Base-by-base conservation (phyloP, 2,329 filamentous ascomycete genomes). In the Dactylellina haptotyla region DNA sequence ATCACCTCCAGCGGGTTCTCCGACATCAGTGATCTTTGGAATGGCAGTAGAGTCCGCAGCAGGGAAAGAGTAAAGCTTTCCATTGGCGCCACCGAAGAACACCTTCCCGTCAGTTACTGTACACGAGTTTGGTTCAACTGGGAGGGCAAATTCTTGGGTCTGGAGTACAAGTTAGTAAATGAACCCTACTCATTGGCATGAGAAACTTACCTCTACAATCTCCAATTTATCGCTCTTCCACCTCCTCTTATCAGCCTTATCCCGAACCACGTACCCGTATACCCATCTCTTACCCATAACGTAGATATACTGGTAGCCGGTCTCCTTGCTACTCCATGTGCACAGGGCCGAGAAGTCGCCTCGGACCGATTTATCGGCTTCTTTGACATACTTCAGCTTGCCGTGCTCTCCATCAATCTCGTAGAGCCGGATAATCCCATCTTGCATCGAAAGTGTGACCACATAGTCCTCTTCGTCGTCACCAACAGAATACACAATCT, bases 261-360 rank as follows among this genome's bases (percentile, higher is more conserved):
- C 72, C 4, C 81, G 79, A 3, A 84, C 50, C 0, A 84, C 78
- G 10, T 82, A 80, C 20, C 84, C 80, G 9, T 81, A 77, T 0
- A 78, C 81, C 39, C 81, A 76, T 0, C 75, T 78, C 76, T 84
- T 84, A 3, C 83, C 83, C 63, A 84, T 84, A 9, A 84, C 75
- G 71, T 81, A 84, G 2, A 84, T 56, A 64, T 84, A 84, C 32
- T 82, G 79, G 43, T 83, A 81, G 1, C 80, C 81, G 16, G 80
- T 82, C 16, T 76, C 76, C 58, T 54, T 63, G 25, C 81, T 83
- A 73, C 79, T 82, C 83, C 82, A 84, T 8, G 80, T 77, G 75
- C 84, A 85, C 3, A 84, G 75, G 0, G 83, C 81, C 12, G 83
- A 84, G 82, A 83, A 84, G 74, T 84, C 83, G 0, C 84, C 83